Evolutionary conservation across 805 yeast species (phyloP), one percentile per base, ranked within the genome.

Genomic region (Candida ascalaphidarum): DNA sequence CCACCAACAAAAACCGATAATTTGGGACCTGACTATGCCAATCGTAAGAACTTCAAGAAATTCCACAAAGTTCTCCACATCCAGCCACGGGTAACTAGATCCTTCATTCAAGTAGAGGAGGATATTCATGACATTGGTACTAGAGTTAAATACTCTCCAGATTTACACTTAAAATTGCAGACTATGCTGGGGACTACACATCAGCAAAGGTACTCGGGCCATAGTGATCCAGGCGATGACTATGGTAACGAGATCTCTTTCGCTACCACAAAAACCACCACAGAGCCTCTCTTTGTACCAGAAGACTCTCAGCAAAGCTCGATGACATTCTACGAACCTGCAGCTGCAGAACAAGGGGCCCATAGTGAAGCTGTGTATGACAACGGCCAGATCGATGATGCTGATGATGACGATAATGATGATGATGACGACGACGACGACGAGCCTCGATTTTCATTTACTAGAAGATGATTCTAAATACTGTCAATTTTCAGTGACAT

Each of bases 41-140:
- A 44, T 1, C 36, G 67, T 9, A 61, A 52, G 33, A 63, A 64
- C 35, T 64, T 55, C 35, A 65, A 65, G 30, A 46, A 34, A 4
- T 65, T 65, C 43, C 39, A 33, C 17, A 58, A 57, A 33, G 37
- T 39, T 23, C 30, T 32, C 10, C 37, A 39, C 4, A 14, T 41
- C 7, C 39, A 40, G 25, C 34, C 36, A 3, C 41, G 51, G 10
- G 40, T 45, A 3, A 44, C 63, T 1, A 51, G 60, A 29, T 46
- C 52, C 8, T 58, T 44, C 34, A 48, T 62, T 4, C 44, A 50
- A 0, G 32, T 55, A 22, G 42, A 40, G 2, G 29, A 37, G 3
- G 26, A 28, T 3, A 23, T 22, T 7, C 19, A 29, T 2, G 34
- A 39, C 15, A 32, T 29, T 18, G 41, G n/a, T n/a, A n/a, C n/a